Base-by-base conservation (phyloP, 1,284 basidiomycete species). In the Macrocybe sp. region DNA sequence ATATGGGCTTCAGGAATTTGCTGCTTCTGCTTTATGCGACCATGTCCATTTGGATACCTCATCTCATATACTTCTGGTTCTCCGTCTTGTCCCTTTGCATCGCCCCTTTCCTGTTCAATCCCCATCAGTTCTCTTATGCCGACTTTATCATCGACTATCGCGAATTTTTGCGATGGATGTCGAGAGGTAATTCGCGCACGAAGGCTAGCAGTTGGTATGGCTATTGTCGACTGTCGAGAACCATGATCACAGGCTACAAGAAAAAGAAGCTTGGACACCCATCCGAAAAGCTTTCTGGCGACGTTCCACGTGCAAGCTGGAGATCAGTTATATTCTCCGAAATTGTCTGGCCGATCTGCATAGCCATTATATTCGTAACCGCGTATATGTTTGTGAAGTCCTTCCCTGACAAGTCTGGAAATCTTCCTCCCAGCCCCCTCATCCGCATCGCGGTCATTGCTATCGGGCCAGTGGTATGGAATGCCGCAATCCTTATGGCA, bases 171-270 rank as follows among this genome's bases (percentile, higher is more conserved):
- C 84, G 94, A 48, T 97, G 94, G 94, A 97, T 97, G 92, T 96
- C 91, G 14, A 83, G 94, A 54, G 94, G 94, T 50, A 97, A 97
- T 68, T 95, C 94, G 42, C 77, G 92, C 56, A 89, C 91, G 12
- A 95, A 97, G 65, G 89, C 90, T 49, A 97, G 95, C 72, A 95
- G 91, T 55, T 97, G 95, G 94, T 96, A 97, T 63, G 95, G 95
- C 2, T 97, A 97, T 69, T 97, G 94, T 65, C 89, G 94, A 59
- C 79, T 97, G 51, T 96, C 92, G 35, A 76, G 94, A 56, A 97
- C 95, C 8, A 88, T 92, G 79, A 94, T 97, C 59, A 97, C 95
- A 34, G 95, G 94, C 52, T 97, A 93, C 78, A 97, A 97, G 83
- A 92, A 96, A 77, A 97, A 97, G 79, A 89, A 92, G 62, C 79